A percentile compares a stretch with the other conserved stretches of the same genome.
These are phyloP conservation scores for Darksidea phi DNA, from an alignment of 495 filamentous ascomycete genomes.

Conservation along the genomic window DNA sequence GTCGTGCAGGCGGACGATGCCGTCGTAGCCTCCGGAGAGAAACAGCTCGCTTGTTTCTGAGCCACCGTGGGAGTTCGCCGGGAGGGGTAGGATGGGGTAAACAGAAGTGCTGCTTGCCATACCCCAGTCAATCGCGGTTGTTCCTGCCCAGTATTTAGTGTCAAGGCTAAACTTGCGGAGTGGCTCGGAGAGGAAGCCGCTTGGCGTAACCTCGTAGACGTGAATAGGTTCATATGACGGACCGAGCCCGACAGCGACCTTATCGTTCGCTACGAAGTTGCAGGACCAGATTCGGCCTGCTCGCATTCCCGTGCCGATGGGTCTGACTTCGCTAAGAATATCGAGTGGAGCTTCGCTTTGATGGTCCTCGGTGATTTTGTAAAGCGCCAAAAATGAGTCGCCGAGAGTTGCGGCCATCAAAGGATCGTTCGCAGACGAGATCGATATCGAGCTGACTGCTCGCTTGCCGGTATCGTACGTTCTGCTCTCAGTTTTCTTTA, in stretches of 20 bases:
- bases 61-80: conserved; percentile 37
- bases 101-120: conserved; percentile 36
- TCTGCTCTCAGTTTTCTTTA: conserved; percentile 19
- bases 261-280: conserved; percentile 50
- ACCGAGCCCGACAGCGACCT: conserved; percentile 54
- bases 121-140: conserved; percentile 3
- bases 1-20: conserved; percentile 65
- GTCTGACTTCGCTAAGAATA: conserved; percentile 45
- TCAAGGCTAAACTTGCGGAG: conserved; percentile 44
- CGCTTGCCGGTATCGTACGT: conserved; percentile 24
- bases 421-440: conserved; percentile 27
- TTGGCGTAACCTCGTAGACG: conserved; percentile 51
- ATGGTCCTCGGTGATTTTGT: conserved; percentile 35
- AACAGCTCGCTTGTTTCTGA: conserved; percentile 52
- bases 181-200: conserved; percentile 44
- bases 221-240: conserved; percentile 48
- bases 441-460: conserved; percentile 26
- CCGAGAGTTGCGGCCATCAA: conserved; percentile 37
- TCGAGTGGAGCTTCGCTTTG: too few species aligned
- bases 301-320: conserved; percentile 22
- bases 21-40: conserved; percentile 62
- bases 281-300: conserved; percentile 51
- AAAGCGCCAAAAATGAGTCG: conserved; percentile 41
- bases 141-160: conserved; percentile 32
- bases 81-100: conserved; percentile 55